Conservation (phyloP, 116 monocot genomes). For the Posidonia oceanica region DNA sequence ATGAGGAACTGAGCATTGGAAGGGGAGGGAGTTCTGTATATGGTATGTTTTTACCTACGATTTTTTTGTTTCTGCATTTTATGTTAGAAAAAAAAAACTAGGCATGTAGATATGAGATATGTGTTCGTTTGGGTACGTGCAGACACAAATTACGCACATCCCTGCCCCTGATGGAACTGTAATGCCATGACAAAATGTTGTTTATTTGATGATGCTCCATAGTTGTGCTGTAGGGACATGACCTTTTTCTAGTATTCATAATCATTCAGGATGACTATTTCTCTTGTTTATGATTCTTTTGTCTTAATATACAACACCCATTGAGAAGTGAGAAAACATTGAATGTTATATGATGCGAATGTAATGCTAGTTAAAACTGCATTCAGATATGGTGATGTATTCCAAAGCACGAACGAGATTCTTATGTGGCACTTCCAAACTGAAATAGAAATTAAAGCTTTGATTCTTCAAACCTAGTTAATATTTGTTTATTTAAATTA, state of each 20-base stretch:
- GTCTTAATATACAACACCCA: background rate
- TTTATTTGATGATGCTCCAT: no score
- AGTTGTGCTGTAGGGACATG: no score
- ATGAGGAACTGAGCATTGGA: conserved; percentile 91
- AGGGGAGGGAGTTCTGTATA: conserved; percentile 51
- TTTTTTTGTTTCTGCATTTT: background rate
- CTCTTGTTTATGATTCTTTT: conserved; percentile 1
- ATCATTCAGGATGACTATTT: background rate
- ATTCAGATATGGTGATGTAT: no score
- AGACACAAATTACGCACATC: no score
- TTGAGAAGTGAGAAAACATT: background rate
- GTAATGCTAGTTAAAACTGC: background rate
- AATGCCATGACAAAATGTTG: no score
- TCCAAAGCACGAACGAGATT: no score
- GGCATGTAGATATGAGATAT: no score
- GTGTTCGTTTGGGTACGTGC: no score
- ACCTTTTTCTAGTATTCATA: no score
- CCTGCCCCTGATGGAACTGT: no score
- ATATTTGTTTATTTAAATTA: background rate
- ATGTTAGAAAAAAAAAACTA: no score
- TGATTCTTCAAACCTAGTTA: no score
- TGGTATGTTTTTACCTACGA: conserved; percentile 32
- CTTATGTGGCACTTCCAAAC: background rate
- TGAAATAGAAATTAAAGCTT: background rate
- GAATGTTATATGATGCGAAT: background rate